Conservation (phyloP, 305 asterid genomes). For the Coffea humblotiana region DNA sequence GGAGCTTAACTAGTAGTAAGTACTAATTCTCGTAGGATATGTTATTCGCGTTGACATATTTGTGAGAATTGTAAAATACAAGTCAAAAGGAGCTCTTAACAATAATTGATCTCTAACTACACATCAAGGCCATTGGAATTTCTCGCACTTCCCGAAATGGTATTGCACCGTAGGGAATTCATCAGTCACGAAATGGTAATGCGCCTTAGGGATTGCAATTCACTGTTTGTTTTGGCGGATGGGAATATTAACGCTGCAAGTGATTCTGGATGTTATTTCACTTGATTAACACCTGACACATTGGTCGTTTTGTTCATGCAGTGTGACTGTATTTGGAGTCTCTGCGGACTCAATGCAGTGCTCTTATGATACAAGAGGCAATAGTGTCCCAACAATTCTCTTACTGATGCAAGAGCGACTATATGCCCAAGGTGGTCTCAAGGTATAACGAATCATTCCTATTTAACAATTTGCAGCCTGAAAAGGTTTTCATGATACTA, state of each 20-base stretch:
- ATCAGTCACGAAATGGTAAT: no score
- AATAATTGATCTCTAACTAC: neutral
- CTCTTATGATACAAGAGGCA: constrained; percentile 82
- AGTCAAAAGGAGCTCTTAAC: neutral
- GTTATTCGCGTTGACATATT: neutral
- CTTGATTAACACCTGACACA: neutral
- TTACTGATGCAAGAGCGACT: constrained; percentile 80
- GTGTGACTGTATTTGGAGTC: constrained; percentile 92
- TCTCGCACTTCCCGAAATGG: neutral
- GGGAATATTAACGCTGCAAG: neutral
- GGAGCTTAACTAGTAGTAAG: neutral
- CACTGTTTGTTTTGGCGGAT: neutral
- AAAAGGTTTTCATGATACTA: neutral
- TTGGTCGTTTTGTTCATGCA: constrained; percentile 25
- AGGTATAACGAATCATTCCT: constrained; percentile 41
- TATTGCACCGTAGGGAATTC: neutral
- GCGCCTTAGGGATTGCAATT: neutral
- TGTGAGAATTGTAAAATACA: neutral
- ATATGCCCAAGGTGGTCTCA: constrained; percentile 77
- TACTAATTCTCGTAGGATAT: neutral
- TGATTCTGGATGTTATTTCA: neutral
- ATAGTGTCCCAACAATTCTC: constrained; percentile 95
- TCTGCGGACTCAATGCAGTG: constrained; percentile 99
- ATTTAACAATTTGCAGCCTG: neutral
- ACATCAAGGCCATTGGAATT: no score